Evolutionary conservation across 2,329 filamentous ascomycete species (phyloP), one percentile per base, ranked within the genome.

Genomic region (Gremmenia infestans): DNA sequence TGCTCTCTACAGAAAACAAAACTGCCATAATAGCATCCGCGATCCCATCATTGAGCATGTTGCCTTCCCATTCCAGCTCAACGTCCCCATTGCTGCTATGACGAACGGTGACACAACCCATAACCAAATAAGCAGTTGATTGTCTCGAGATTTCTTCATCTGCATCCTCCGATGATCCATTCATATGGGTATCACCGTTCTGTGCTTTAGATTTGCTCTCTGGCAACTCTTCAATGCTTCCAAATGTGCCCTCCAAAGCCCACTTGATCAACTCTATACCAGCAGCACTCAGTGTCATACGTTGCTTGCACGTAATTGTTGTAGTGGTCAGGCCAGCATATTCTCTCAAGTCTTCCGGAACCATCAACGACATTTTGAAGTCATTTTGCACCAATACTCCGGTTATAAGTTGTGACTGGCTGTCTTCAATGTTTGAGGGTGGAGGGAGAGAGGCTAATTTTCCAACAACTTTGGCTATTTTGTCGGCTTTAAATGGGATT

Each of bases 321-420:
- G 94, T 97, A 0, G 94, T 97, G 2, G 91, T 97, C 32, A 99
- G 77, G n/a, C 94, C 94, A 0, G 94, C 94, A 70, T 96, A 99
- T 72, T 99, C 94, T 58, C 91, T 86, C 36, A 99, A 78, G 70
- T 99, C 94, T 65, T 97, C 94, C 0, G 94, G 92, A 0, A 92
- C 92, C 93, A 99, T 97, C 36, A 99, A 79, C 0, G 89, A 95
- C 69, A 99, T 83, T 72, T 97, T 96, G 73, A 99, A 97, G 71
- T 97, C 94, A 70, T 96, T 97, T 65, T 97, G 93, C 7, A 99
- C 92, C 15, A 99, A 79, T 0, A 99, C 94, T 28, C 94, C 94
- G 0, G 87, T 89, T 65, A 99, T 83, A 45, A 97, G 78, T 54
- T 81, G 77, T 1, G 73, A 69, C 14, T 76, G 75, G 23, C 76